Evolutionary conservation across 1,139 yeast genomes (phyloP).

Genomic region (Arxiozyma telluris): DNA sequence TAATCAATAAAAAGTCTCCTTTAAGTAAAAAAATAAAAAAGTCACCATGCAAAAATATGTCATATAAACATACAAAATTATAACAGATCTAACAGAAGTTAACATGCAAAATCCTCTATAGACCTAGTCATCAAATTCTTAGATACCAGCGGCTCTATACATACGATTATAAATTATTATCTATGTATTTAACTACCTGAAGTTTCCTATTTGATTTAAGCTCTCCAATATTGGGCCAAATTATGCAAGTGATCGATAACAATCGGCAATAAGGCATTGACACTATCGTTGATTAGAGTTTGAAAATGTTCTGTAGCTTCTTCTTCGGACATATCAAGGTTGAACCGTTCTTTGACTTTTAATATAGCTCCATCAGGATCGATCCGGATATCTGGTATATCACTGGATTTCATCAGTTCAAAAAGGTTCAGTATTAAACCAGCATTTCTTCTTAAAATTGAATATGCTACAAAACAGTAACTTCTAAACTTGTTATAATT

Average conservation of each 20-base stretch:
- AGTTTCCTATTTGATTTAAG: conserved; percentile 32
- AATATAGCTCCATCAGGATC: conserved; percentile 73
- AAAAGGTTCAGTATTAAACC: conserved; percentile 82
- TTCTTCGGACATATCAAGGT: conserved; percentile 87
- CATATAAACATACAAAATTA: no score
- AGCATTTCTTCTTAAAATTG: conserved; percentile 80
- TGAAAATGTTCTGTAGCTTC: conserved; percentile 94
- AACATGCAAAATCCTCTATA: no score
- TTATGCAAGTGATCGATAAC: conserved; percentile 92
- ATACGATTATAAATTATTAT: no score
- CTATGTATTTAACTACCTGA: not conserved
- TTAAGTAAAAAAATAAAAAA: no score
- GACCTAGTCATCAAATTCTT: no score
- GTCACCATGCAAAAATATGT: not conserved
- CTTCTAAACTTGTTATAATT: conserved; percentile 81
- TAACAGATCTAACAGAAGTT: no score
- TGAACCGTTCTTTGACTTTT: conserved; percentile 90
- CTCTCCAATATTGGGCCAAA: conserved; percentile 95
- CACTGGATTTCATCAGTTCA: conserved; percentile 89
- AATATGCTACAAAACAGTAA: conserved; percentile 90
- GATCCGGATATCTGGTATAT: conserved; percentile 74
- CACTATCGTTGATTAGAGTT: conserved; percentile 85
- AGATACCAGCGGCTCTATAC: no score
- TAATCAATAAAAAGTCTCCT: not conserved
- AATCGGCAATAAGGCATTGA: conserved; percentile 84